Base-by-base conservation (phyloP, 768 basidiomycete genomes). In the Panellus pusillus region DNA sequence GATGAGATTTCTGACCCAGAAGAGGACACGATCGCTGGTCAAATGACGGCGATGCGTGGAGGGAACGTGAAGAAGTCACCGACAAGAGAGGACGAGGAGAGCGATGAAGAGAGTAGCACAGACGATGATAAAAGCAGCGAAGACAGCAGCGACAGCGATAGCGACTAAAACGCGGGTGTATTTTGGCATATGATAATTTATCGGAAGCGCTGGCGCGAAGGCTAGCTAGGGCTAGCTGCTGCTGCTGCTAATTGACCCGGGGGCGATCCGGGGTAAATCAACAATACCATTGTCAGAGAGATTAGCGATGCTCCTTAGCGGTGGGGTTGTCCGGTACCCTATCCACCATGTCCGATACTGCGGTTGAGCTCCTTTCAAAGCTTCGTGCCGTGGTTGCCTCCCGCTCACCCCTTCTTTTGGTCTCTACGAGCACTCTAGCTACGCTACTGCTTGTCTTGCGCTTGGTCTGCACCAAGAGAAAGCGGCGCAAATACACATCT, bases 1-100 rank as follows among this genome's bases (percentile, higher is more conserved):
- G 94, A 98, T 65, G 95, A 97, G 54, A 99, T 98, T 59, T 97
- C 94, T 0, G 97, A 98, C 44, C 97, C 97, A 0, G 97, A 98
- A 28, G 97, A 98, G 70, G 97, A 98, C 69, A 82, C 89, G 20
- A 74, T 98, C 47, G 97, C 94, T 5, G 97, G 97, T 8, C 97
- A 99, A 76, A 96, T 98, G 92, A 94, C 95, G 6, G 84, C 86
- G 40, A 93, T 99, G 92, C 84, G 90, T 40, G 95, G 95, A 4
- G 89, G 86, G 3, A 61, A 81, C 17, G 92, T 96, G 55, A 97
- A 93, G 80, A 87, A 83, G 65, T 70, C 64, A 18, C 52, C 55
- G 24, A 70, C 54, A 14, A 9, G 32, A 14, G 74, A 70, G 28
- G 83, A 81, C 38, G 80, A 78, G 43, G 74, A 75, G 35, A 71